A percentile compares a stretch with the other conserved stretches of the same genome.
Evolutionary conservation across 352 stramenopile species (phyloP).

Genomic region (Pythium volutum): DNA sequence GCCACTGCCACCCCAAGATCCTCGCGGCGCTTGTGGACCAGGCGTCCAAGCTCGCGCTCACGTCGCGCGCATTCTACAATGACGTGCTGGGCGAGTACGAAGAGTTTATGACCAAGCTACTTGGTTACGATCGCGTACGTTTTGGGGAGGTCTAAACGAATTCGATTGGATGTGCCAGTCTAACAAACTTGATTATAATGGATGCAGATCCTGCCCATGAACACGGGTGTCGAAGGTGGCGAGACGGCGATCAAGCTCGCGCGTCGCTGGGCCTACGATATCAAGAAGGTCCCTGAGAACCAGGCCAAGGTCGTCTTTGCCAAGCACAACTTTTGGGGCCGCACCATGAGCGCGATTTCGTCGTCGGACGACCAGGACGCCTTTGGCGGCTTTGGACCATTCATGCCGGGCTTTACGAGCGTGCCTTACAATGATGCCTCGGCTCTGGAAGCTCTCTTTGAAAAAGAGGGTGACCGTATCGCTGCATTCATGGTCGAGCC

Average conservation of each 20-base stretch:
- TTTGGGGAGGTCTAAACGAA: neutral
- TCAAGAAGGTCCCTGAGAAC: slow-evolving; percentile 95
- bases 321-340: slow-evolving; percentile 99
- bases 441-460: slow-evolving; percentile 79
- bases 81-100: slow-evolving; percentile 96
- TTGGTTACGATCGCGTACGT: slow-evolving; percentile 94
- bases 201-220: slow-evolving; percentile 95
- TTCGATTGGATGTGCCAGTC: neutral
- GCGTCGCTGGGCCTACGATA: slow-evolving; percentile 96
- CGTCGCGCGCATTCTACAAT: slow-evolving; percentile 98
- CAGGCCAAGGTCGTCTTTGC: slow-evolving; percentile 94
- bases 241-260: slow-evolving; percentile 98
- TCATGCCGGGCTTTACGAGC: slow-evolving; percentile 95
- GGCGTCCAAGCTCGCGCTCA: slow-evolving; percentile 94
- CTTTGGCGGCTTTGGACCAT: slow-evolving; percentile 94
- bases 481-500: slow-evolving; percentile 99
- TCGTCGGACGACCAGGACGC: slow-evolving; percentile 90
- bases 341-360: slow-evolving; percentile 96
- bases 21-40: slow-evolving; percentile 93
- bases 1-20: slow-evolving; percentile 98
- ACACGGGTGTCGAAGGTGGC: slow-evolving; percentile 98
- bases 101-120: slow-evolving; percentile 96
- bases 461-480: slow-evolving; percentile 87
- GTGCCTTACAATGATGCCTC: slow-evolving; percentile 94
- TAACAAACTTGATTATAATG: slow-evolving; percentile 1